phyloP scores from a whole-genome alignment of 768 basidiomycete genomes.

The Saitozyma sp. region DNA sequence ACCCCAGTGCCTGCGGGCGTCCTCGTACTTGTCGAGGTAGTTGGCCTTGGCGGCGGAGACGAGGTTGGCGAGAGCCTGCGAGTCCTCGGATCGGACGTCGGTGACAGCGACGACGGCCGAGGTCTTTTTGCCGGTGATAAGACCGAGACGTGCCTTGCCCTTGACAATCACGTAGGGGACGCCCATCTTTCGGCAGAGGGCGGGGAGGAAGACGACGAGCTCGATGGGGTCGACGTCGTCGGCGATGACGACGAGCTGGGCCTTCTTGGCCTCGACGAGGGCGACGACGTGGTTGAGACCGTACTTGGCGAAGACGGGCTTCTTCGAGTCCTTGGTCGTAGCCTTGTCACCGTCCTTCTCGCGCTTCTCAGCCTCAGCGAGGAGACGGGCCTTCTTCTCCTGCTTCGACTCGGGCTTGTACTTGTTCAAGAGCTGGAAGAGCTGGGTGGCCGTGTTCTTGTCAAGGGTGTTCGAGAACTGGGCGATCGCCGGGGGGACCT shows the following conservation, averaged over 20 bases:
- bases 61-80: conserved; percentile 86
- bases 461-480: conserved; percentile 94
- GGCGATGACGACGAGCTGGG: conserved; percentile 88
- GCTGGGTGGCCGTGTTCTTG: conserved; percentile 97
- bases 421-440: conserved; percentile 98
- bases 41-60: conserved; percentile 94
- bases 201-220: conserved; percentile 96
- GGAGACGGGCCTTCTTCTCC: conserved; percentile 94
- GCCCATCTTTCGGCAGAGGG: conserved; percentile 99
- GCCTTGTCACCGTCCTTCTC: conserved; percentile 74
- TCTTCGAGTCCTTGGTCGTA: conserved; percentile 74
- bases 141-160: conserved; percentile 95
- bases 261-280: conserved; percentile 93
- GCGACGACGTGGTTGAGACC: conserved; percentile 96
- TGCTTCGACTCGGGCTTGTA: conserved; percentile 67
- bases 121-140: conserved; percentile 94
- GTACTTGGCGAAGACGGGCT: conserved; percentile 92
- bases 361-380: conserved; percentile 65
- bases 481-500: conserved; percentile 91
- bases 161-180: conserved; percentile 98
- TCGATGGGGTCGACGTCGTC: conserved; percentile 96
- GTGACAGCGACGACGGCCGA: conserved; percentile 85
- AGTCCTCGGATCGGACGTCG: conserved; percentile 93
- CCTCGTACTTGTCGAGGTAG: conserved; percentile 94
- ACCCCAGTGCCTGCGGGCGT: conserved; percentile 88